Conservation (phyloP, 805 yeast genomes). For the Saturnispora sekii region DNA sequence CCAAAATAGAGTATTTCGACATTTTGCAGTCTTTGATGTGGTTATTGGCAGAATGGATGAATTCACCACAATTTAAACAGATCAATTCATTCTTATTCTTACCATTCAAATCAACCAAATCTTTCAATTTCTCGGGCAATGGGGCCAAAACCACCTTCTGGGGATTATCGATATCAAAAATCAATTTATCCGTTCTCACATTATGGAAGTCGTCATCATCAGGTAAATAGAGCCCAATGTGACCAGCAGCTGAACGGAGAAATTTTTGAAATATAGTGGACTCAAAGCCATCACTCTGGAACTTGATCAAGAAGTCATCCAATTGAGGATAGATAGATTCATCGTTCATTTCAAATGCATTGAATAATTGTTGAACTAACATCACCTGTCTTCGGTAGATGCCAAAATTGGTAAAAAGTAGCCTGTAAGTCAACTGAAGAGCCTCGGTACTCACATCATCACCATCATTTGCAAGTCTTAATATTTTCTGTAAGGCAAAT, state of each 20-base stretch:
- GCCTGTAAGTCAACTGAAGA: slow-evolving; percentile 29
- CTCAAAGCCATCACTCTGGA: slow-evolving; percentile 11
- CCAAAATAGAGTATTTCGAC: slow-evolving; percentile 16
- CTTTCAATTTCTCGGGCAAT: slow-evolving; percentile 31
- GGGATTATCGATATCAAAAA: slow-evolving; percentile 35
- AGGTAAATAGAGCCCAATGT: neutral
- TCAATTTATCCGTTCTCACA: neutral
- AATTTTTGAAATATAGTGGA: slow-evolving; percentile 7
- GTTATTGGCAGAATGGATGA: slow-evolving; percentile 9
- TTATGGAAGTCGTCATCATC: slow-evolving; percentile 4
- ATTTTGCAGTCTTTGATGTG: slow-evolving; percentile 17
- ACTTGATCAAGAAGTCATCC: slow-evolving; percentile 5
- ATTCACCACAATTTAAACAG: slow-evolving; percentile 22
- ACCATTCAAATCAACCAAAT: slow-evolving; percentile 7
- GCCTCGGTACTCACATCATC: neutral
- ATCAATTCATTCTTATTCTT: slow-evolving; percentile 7
- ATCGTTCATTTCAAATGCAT: slow-evolving; percentile 18
- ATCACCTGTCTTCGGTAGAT: slow-evolving; percentile 26
- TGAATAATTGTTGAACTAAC: slow-evolving; percentile 23
- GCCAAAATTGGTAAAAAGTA: slow-evolving; percentile 26
- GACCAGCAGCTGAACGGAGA: slow-evolving; percentile 6
- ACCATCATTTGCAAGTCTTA: neutral
- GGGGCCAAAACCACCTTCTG: slow-evolving; percentile 44
- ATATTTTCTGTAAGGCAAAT: slow-evolving; percentile 1
- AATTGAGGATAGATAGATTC: neutral